A percentile compares a stretch with the other conserved stretches of the same genome.
These are phyloP conservation scores for Blastomyces emzantsi DNA, from an alignment of 2,329 filamentous ascomycete species.

Conservation along the genomic window DNA sequence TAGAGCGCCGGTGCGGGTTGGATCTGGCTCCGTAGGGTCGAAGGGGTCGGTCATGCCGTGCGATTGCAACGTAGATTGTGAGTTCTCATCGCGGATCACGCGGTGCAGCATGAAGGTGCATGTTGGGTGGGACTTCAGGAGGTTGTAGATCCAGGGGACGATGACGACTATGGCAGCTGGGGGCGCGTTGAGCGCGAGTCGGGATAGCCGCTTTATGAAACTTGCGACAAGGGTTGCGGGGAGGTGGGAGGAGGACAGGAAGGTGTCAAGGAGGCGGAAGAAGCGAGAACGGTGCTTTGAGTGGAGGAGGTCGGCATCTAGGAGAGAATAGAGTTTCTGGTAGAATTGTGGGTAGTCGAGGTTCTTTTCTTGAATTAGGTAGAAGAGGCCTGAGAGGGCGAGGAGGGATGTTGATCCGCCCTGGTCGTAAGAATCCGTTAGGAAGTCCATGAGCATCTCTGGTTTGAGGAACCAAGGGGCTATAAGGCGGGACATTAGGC, in stretches of 20 bases:
- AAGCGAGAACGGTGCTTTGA: slow-evolving; percentile 91
- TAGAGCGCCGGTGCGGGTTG: slow-evolving; percentile 75
- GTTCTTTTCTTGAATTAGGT: slow-evolving; percentile 86
- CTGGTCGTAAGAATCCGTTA: slow-evolving; percentile 85
- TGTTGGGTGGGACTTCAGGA: slow-evolving; percentile 77
- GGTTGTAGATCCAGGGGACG: slow-evolving; percentile 91
- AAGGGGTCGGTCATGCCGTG: slow-evolving; percentile 67
- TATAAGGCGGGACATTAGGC: slow-evolving; percentile 65
- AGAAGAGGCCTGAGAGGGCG: slow-evolving; percentile 86
- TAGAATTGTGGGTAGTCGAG: slow-evolving; percentile 96
- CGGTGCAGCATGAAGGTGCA: slow-evolving; percentile 97
- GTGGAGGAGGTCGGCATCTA: slow-evolving; percentile 78
- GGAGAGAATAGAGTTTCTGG: slow-evolving; percentile 81
- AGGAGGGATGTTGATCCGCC: slow-evolving; percentile 81
- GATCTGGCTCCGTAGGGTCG: slow-evolving; percentile 63
- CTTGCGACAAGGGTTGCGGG: slow-evolving; percentile 85
- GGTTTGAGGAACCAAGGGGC: slow-evolving; percentile 84
- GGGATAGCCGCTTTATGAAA: slow-evolving; percentile 87
- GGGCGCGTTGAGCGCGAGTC: slow-evolving; percentile 77
- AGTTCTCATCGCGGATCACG: slow-evolving; percentile 46
- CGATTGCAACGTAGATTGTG: slow-evolving; percentile 51
- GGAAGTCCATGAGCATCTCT: slow-evolving; percentile 87
- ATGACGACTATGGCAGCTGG: slow-evolving; percentile 82
- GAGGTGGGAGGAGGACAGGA: slow-evolving; percentile 83
- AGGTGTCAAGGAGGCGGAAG: slow-evolving; percentile 84